Conservation (phyloP, 2,329 filamentous ascomycete genomes). For the Ceratocystis destructans region DNA sequence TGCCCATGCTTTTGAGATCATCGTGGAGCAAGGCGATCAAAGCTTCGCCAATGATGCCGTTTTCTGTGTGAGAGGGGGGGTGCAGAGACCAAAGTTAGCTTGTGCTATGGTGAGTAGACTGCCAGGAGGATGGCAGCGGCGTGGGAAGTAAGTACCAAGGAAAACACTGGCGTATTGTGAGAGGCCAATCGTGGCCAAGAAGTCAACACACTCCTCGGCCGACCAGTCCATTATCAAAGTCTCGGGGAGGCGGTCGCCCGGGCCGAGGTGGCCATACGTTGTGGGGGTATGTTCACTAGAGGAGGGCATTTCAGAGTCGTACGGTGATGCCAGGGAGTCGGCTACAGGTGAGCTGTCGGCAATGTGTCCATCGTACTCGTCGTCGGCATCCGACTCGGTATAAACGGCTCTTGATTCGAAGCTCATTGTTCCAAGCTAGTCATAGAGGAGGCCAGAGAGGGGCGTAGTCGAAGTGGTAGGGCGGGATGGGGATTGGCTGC, state of each 20-base stretch:
- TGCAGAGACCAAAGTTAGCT: constrained; percentile 1
- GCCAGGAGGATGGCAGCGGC: too few relatives aligned
- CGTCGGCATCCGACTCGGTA: constrained; percentile 67
- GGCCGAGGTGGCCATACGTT: constrained; percentile 54
- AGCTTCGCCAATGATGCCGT: constrained; percentile 86
- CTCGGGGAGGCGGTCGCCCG: constrained; percentile 53
- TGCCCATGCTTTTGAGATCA: constrained; percentile 89
- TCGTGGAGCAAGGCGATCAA: constrained; percentile 80
- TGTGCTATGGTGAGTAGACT: not conserved
- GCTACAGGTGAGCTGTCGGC: constrained; percentile 53
- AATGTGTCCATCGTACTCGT: constrained; percentile 67
- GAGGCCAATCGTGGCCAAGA: constrained; percentile 65
- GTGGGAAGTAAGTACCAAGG: constrained; percentile 44
- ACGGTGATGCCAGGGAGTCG: constrained; percentile 56
- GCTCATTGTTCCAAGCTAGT: constrained; percentile 32
- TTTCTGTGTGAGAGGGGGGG: constrained; percentile 43
- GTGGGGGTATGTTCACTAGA: constrained; percentile 64
- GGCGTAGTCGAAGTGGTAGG: not conserved
- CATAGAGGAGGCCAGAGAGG: not conserved
- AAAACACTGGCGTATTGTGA: constrained; percentile 73
- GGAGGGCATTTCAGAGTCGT: constrained; percentile 57
- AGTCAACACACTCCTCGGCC: constrained; percentile 79
- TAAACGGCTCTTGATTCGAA: constrained; percentile 56
- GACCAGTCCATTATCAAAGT: constrained; percentile 70
- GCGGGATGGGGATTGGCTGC: not conserved